A percentile compares a stretch with the other conserved stretches of the same genome.
Evolutionary conservation across 306 rosid genomes (phyloP).

Genomic region (Canavalia gladiata): DNA sequence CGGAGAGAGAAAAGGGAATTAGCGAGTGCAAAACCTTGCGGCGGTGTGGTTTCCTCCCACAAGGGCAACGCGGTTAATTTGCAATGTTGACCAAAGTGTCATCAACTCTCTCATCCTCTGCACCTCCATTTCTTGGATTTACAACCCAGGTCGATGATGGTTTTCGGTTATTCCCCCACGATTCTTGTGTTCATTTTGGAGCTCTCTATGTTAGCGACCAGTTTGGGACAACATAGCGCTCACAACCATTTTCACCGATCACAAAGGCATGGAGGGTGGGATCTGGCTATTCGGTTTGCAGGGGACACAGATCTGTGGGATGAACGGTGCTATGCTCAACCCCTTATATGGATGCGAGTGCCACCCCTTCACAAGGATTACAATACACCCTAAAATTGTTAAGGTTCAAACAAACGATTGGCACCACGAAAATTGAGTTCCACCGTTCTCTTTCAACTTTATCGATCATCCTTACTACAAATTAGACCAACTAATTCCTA

Average conservation of each 20-base stretch:
- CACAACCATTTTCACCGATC: constrained; percentile 42
- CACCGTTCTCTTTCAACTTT: constrained; percentile 36
- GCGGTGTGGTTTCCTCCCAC: constrained; percentile 96
- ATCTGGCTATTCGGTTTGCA: not conserved
- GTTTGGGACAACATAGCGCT: constrained; percentile 2
- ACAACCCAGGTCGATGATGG: constrained; percentile 56
- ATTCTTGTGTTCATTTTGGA: not conserved
- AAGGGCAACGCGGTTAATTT: constrained; percentile 59
- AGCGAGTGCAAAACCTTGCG: constrained; percentile 88
- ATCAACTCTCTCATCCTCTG: constrained; percentile 73
- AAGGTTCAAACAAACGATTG: constrained; percentile 20
- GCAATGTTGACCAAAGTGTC: constrained; percentile 61
- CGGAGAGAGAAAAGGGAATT: not conserved
- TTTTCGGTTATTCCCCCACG: not conserved
- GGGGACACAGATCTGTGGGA: constrained; percentile 29
- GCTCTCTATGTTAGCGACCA: not conserved
- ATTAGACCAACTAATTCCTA: too few species aligned
- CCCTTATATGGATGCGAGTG: too few species aligned
- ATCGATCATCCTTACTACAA: too few species aligned
- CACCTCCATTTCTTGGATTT: constrained; percentile 65
- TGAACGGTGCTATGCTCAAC: not conserved
- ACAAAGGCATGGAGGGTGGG: constrained; percentile 42
- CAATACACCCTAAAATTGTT: constrained; percentile 11
- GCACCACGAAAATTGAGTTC: constrained; percentile 52
- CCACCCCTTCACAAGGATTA: not conserved